Evolutionary conservation across 805 yeast genomes (phyloP).

Genomic region (Candida pseudofarinosa): DNA sequence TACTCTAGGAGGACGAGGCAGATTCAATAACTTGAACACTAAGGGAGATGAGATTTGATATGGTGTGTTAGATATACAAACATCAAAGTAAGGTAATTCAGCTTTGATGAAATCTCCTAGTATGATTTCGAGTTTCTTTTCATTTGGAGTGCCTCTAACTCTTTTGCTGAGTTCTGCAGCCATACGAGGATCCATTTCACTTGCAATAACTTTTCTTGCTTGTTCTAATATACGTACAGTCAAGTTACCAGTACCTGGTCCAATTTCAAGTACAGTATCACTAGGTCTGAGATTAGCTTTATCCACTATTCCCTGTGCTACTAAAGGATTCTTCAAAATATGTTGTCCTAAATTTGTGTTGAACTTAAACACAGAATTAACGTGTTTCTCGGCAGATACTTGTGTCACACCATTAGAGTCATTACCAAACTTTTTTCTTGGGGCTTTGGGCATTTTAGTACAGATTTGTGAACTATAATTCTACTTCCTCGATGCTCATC

Average conservation of each 20-base stretch:
- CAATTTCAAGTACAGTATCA: slow-evolving; percentile 91
- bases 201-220: slow-evolving; percentile 92
- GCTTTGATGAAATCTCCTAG: slow-evolving; percentile 96
- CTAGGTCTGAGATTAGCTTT: slow-evolving; percentile 91
- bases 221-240: slow-evolving; percentile 90
- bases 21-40: slow-evolving; percentile 86
- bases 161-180: slow-evolving; percentile 97
- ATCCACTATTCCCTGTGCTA: slow-evolving; percentile 97
- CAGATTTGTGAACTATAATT: background rate
- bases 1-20: slow-evolving; percentile 91
- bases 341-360: slow-evolving; percentile 97
- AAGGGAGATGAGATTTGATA: slow-evolving; percentile 96
- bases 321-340: slow-evolving; percentile 90
- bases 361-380: slow-evolving; percentile 88
- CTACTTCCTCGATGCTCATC: background rate
- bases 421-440: slow-evolving; percentile 56
- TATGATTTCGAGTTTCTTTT: slow-evolving; percentile 84
- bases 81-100: slow-evolving; percentile 90
- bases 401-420: slow-evolving; percentile 45
- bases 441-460: slow-evolving; percentile 67
- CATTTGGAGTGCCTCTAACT: slow-evolving; percentile 94
- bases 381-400: slow-evolving; percentile 67
- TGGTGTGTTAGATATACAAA: slow-evolving; percentile 96
- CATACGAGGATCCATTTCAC: slow-evolving; percentile 99
- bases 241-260: slow-evolving; percentile 98